Evolutionary conservation across 305 asterid species (phyloP), one percentile per base, ranked within the genome.

Genomic region (Solanum hybrid): DNA sequence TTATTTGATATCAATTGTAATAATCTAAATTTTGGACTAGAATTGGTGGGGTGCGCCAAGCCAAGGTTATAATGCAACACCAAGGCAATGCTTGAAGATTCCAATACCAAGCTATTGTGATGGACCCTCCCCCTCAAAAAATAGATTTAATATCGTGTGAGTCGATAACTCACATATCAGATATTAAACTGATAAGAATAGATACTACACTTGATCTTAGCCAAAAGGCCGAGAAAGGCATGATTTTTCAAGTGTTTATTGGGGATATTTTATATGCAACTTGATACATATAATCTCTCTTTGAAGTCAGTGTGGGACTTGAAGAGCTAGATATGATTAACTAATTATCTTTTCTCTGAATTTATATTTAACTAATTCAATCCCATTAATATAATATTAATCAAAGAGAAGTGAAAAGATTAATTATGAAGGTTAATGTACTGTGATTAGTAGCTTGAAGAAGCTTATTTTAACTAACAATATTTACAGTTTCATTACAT

Each of bases 161-260:
- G 39, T 37, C 11, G 11, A 37, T 37, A 10, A 37, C 13, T 36
- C 95, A 94, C 96, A 83, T 94, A 94, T 94, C 96, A 94, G 91
- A 96, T 95, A 95, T 96, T 96, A 95, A 96, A 95, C 94, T 94
- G 95, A 94, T 95, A 95, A 95, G 96, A 97, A 96, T 96, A 38
- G 4, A 72, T 70, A 72, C 29, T 72, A 26, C 9, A 26, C 77
- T 72, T 72, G 32, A 72, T 72, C 77, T 93, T 92, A 92, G 93
- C 92, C 90, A 90, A 93, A 92, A 93, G 93, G 93, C 93, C 91
- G 91, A 91, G 95, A 95, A 95, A 93, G 97, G 94, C 38, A 33
- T 33, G 36, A 33, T 33, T 33, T 33, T 20, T 11, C 3, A 32
- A 2, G 33, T 2, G 2, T 32, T 33, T 2, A 0, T 7, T 5